Evolutionary conservation across 2,329 filamentous ascomycete genomes (phyloP).

Genomic region (Phialophora macrospora): DNA sequence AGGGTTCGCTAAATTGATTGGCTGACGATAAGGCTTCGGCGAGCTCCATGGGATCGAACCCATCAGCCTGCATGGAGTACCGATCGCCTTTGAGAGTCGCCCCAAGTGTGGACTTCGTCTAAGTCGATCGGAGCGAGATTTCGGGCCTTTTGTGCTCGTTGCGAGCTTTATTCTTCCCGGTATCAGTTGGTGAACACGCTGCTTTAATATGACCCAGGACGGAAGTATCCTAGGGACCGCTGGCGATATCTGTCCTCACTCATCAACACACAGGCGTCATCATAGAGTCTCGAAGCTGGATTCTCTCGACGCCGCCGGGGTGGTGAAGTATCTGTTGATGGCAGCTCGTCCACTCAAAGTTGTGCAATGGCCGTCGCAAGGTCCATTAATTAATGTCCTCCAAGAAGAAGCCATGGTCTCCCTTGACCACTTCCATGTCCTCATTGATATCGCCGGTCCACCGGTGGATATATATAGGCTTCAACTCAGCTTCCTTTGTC

Average conservation of each 20-base stretch:
- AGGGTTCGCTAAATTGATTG: neutral
- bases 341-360: neutral
- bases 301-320: neutral
- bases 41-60: slow-evolving; percentile 9
- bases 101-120: neutral
- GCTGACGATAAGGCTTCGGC: slow-evolving; percentile 17
- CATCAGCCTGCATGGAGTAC: neutral
- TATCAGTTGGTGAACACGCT: neutral
- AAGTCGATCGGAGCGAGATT: slow-evolving; percentile 10
- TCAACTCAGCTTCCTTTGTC: slow-evolving; percentile 56
- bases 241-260: neutral
- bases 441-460: slow-evolving; percentile 61
- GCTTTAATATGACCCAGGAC: neutral
- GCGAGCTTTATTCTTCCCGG: neutral
- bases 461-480: slow-evolving; percentile 58
- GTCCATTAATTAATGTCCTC: neutral
- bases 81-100: slow-evolving; percentile 5
- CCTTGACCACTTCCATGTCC: slow-evolving; percentile 49
- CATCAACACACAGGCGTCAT: neutral
- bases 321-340: neutral
- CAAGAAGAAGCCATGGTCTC: slow-evolving; percentile 51
- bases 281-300: neutral
- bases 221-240: neutral
- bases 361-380: too few species aligned
- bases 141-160: neutral